Evolutionary conservation across 768 basidiomycete genomes (phyloP).

Genomic region (Lactarius pseudohatsudake): DNA sequence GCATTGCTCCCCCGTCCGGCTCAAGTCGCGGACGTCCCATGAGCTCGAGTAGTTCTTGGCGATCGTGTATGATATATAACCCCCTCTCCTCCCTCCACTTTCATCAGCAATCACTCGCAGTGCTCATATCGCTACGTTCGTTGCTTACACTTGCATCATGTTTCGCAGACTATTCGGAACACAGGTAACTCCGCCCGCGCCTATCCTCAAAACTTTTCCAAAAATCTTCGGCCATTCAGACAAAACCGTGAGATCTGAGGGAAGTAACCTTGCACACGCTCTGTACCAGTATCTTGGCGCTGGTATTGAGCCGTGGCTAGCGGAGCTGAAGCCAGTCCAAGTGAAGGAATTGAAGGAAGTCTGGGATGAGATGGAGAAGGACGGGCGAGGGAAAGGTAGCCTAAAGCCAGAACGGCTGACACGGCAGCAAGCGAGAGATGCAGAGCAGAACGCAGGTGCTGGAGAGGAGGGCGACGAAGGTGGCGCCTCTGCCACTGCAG

Average conservation of each 20-base stretch:
- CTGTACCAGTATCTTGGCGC: conserved; percentile 84
- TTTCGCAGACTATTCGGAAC: conserved; percentile 70
- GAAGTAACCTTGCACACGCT: conserved; percentile 66
- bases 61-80: not conserved
- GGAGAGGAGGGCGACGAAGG: conserved; percentile 39
- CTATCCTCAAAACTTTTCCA: conserved; percentile 82
- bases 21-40: too few relatives aligned
- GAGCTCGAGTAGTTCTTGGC: not conserved
- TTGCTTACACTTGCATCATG: conserved; percentile 1
- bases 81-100: not conserved
- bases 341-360: conserved; percentile 92
- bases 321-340: conserved; percentile 94
- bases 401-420: conserved; percentile 81
- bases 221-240: conserved; percentile 95
- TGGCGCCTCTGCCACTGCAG: conserved; percentile 37
- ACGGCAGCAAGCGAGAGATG: conserved; percentile 71
- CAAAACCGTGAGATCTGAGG: conserved; percentile 94
- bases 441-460: conserved; percentile 44
- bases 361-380: conserved; percentile 80
- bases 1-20: not conserved
- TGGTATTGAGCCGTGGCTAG: conserved; percentile 79
- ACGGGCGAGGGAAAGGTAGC: conserved; percentile 81
- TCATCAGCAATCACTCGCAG: not conserved
- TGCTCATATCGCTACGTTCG: not conserved
- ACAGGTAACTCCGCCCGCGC: conserved; percentile 68